These are phyloP conservation scores for Seminavis robusta DNA, from an alignment of 108 stramenopile genomes.

Conservation along the genomic window DNA sequence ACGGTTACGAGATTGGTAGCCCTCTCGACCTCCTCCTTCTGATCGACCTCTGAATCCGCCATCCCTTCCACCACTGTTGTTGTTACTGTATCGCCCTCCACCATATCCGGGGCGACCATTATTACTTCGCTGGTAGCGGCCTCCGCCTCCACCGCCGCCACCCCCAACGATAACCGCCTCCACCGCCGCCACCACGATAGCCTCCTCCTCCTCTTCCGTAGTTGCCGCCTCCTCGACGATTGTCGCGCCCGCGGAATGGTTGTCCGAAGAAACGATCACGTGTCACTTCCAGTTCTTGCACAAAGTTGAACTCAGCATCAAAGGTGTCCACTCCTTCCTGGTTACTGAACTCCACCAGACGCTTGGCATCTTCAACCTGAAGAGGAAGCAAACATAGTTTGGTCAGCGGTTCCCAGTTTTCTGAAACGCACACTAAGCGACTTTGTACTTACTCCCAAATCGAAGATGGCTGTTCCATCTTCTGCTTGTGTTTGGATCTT, in stretches of 20 bases:
- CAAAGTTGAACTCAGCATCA: constrained; percentile 61
- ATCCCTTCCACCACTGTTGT: constrained; percentile 6
- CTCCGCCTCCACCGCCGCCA: constrained; percentile 28
- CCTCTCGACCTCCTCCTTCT: neutral
- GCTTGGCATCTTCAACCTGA: constrained; percentile 78
- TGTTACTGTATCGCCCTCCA: neutral
- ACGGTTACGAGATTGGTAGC: neutral
- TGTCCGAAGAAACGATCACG: constrained; percentile 69
- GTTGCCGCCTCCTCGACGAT: constrained; percentile 40
- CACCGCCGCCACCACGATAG: constrained; percentile 22
- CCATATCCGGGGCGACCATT: constrained; percentile 9
- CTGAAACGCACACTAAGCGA: neutral
- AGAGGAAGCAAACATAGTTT: neutral
- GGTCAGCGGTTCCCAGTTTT: neutral
- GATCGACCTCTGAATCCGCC: neutral
- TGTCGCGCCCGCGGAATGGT: constrained; percentile 18
- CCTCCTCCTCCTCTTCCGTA: constrained; percentile 6
- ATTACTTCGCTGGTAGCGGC: constrained; percentile 13
- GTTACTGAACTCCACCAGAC: constrained; percentile 75
- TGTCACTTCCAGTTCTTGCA: constrained; percentile 75
- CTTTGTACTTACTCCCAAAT: constrained; percentile 61
- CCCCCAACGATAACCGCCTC: constrained; percentile 30
- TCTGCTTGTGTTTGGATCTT: constrained; percentile 74
- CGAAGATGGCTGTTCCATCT: constrained; percentile 73
- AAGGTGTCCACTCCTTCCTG: constrained; percentile 70